Evolutionary conservation across 2,329 filamentous ascomycete species (phyloP).

Genomic region (Apiospora aurea): DNA sequence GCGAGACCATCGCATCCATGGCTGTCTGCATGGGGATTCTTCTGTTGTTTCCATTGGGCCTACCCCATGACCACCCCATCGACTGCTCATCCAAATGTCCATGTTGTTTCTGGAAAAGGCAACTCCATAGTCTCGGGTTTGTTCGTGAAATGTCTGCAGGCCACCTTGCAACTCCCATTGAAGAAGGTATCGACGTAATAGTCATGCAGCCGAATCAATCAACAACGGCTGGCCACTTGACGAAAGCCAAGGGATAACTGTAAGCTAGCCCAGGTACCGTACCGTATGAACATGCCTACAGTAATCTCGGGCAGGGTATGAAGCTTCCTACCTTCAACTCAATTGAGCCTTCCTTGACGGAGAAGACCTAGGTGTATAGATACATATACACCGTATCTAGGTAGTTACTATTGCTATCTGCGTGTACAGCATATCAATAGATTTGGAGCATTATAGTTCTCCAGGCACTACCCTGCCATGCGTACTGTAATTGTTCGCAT

Average conservation of each 20-base stretch:
- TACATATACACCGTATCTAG: neutral
- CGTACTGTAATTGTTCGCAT: neutral
- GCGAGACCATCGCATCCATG: conserved; percentile 17
- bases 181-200: conserved; percentile 8
- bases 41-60: conserved; percentile 11
- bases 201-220: neutral
- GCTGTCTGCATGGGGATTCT: neutral
- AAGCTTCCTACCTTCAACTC: neutral
- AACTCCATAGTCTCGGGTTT: neutral
- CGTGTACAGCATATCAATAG: neutral
- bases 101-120: conserved; percentile 12
- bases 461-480: neutral
- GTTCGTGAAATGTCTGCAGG: neutral
- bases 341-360: neutral
- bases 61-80: neutral
- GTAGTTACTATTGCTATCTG: neutral
- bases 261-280: neutral
- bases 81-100: neutral
- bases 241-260: neutral
- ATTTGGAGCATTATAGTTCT: neutral
- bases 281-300: neutral
- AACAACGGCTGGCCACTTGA: neutral
- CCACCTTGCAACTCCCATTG: neutral
- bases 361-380: neutral
- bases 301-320: neutral